Evolutionary conservation across 768 basidiomycete genomes (phyloP), one percentile per base, ranked within the genome.

Genomic region (Suillus clintonianus): DNA sequence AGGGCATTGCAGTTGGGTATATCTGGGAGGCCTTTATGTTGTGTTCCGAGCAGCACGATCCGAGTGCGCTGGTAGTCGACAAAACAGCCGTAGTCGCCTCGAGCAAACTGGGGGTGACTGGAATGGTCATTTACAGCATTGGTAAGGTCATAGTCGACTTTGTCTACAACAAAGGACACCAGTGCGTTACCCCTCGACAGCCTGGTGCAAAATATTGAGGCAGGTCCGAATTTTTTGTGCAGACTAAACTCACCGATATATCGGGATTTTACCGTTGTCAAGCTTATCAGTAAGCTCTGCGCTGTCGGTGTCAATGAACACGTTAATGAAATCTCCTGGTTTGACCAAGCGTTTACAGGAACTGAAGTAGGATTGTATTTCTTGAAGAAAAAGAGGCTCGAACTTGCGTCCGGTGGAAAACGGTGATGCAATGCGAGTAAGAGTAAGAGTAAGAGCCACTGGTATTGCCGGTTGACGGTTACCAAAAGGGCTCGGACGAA

Each of bases 61-160:
- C 87, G 86, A 22, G 97, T 97, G 8, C 82, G 72, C 2, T 80
- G 72, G 1, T 88, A 77, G 69, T 98, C 93, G 22, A 97, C 82
- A 84, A 91, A 92, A 70, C 91, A 96, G 0, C 97, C 97, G 19
- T 95, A 72, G 68, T 92, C 87, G 5, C 91, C 92, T 22, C 83
- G 74, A 0, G 83, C 81, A 2, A 83, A 83, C 17, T 86, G 85
- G 27, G 83, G 78, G 67, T 86, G 84, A 7, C 84, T 72, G 65
- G 88, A 73, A 43, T 62, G 67, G 37, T 75, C 74, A 45, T 77
- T 73, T 10, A 36, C 39, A 22, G 24, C 74, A 39, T 81, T 69
- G 7, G 86, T 72, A 0, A 87, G 77, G 59, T 87, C 86, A 70
- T 88, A 85, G 37, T 92, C 90, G 39, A 97, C 76, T 61, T 90